A percentile compares a stretch with the other conserved stretches of the same genome.
These are phyloP conservation scores for Bipolaris zeicola DNA, from an alignment of 2,329 filamentous ascomycete genomes.

Conservation along the genomic window DNA sequence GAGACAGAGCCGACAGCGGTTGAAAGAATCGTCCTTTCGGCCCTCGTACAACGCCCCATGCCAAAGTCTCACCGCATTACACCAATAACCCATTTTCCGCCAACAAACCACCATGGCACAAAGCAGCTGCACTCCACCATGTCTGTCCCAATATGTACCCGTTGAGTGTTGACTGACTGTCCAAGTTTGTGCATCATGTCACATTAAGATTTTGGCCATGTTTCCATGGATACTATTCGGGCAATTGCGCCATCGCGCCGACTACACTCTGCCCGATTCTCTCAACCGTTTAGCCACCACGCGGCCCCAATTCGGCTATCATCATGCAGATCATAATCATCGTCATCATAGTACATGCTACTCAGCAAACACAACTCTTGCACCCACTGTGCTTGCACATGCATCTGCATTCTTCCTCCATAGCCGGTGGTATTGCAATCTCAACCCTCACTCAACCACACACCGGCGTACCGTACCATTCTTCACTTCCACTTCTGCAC, in stretches of 20 bases:
- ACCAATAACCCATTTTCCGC: not conserved
- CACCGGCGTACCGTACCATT: not conserved
- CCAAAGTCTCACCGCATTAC: not conserved
- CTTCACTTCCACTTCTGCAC: constrained; percentile 60
- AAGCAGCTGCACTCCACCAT: constrained; percentile 9
- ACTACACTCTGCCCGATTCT: not conserved
- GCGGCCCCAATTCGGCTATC: not conserved
- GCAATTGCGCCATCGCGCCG: not conserved
- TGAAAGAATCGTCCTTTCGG: no score
- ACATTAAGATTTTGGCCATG: not conserved
- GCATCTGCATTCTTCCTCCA: not conserved
- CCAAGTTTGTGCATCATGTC: constrained; percentile 11
- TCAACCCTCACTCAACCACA: not conserved
- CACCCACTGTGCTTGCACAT: not conserved
- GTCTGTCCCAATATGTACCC: not conserved
- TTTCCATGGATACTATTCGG: not conserved
- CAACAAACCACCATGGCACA: not conserved
- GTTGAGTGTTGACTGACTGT: constrained; percentile 4
- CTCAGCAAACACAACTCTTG: not conserved
- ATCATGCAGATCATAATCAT: not conserved
- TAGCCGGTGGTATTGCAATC: constrained; percentile 1
- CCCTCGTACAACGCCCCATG: no score
- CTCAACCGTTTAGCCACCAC: constrained; percentile 7
- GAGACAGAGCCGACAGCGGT: not conserved
- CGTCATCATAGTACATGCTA: not conserved